A percentile compares a stretch with the other conserved stretches of the same genome.
Conservation (phyloP, 2,329 filamentous ascomycete species). For the Incumbomyces lentus region DNA sequence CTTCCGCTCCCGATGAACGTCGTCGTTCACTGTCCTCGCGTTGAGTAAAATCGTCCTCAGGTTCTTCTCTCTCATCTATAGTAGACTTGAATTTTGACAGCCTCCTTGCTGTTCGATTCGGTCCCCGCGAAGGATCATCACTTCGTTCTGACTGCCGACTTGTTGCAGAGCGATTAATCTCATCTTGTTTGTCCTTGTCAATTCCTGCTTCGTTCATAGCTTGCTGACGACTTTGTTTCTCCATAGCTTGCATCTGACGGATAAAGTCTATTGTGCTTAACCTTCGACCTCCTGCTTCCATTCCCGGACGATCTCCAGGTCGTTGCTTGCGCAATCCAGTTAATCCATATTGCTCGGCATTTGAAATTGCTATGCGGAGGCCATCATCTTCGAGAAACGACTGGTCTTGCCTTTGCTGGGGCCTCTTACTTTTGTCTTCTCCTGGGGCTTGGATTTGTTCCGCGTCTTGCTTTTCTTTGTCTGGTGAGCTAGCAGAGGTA, state of each 20-base stretch:
- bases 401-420: not conserved
- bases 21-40: slow-evolving; percentile 2
- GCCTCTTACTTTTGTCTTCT: slow-evolving; percentile 21
- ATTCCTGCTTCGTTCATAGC: slow-evolving; percentile 5
- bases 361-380: slow-evolving; percentile 52
- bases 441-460: slow-evolving; percentile 7
- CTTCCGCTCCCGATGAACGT: not conserved
- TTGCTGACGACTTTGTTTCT: slow-evolving; percentile 21
- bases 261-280: slow-evolving; percentile 59
- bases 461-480: slow-evolving; percentile 14
- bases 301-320: slow-evolving; percentile 13
- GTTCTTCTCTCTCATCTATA: slow-evolving; percentile 31
- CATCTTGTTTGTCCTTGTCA: not conserved
- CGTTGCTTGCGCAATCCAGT: slow-evolving; percentile 32
- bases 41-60: slow-evolving; percentile 5
- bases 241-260: slow-evolving; percentile 49
- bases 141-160: not conserved
- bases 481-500: not conserved
- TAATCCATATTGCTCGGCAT: slow-evolving; percentile 28
- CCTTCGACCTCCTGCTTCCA: slow-evolving; percentile 34
- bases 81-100: slow-evolving; percentile 34
- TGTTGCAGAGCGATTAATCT: not conserved
- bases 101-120: not conserved
- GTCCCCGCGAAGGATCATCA: not conserved
- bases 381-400: slow-evolving; percentile 39